Evolutionary conservation across 2,329 filamentous ascomycete species (phyloP), one percentile per base, ranked within the genome.

Genomic region (Trichophyton simii): DNA sequence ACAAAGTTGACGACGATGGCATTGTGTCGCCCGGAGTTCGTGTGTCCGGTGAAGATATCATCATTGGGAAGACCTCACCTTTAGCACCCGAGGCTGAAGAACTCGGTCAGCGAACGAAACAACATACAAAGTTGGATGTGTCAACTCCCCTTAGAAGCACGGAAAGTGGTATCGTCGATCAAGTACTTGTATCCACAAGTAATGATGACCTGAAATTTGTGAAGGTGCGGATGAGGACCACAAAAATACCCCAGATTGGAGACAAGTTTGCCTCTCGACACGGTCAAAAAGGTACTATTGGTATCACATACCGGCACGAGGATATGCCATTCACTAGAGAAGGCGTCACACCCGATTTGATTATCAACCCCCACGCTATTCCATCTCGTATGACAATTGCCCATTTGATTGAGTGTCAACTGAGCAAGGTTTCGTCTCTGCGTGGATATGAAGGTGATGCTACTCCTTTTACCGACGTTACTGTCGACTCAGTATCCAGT

Each of bases 341-440:
- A 72, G 94, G 95, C 69, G 83, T 99, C 60, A 88, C 87, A 0
- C 94, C 95, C 0, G 95, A 99, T 75, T 82, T 99, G 65, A 96
- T 99, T 75, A 97, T 99, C 81, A 99, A 99, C 76, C 94, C 94
- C 0, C 94, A 99, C 82, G 95, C 94, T 72, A 99, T 99, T 83
- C 94, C 94, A 0, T 99, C 94, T 61, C 94, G 94, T 84, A 99
- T 99, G 94, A 99, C 95, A 2, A 99, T 99, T 85, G 94, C 94
- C 69, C 94, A 99, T 82, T 91, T 99, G 83, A 95, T 99, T 73
- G 94, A 99, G 80, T 99, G 94, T 82, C 83, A 97, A 68, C 83
- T 99, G 61, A 95, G 90, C 73, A 99, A 99, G 75, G 94, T 99
- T 41, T 90, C 91, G 1, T 89, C 94, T 1, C 82, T 99, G 22